Evolutionary conservation across 1,284 basidiomycete genomes (phyloP).

Genomic region (Termitomyces sp.): DNA sequence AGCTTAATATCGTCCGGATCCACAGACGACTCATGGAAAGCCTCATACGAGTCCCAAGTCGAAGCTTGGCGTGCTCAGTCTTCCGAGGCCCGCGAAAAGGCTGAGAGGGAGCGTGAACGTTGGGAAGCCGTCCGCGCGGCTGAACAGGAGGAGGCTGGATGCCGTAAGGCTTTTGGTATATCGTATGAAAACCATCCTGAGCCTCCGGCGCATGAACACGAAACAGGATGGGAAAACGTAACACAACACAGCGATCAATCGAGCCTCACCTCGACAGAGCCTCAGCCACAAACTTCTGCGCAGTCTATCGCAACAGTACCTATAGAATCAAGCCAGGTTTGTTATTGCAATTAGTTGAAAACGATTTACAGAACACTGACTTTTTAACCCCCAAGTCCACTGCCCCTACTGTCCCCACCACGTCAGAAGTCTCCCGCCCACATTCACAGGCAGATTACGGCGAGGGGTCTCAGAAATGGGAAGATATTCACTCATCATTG

Average conservation of each 20-base stretch:
- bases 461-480: constrained; percentile 64
- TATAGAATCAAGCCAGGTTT: constrained; percentile 35
- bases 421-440: constrained; percentile 17
- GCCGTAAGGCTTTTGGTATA: constrained; percentile 24
- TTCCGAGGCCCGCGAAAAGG: constrained; percentile 69
- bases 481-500: constrained; percentile 57
- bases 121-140: constrained; percentile 58
- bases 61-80: constrained; percentile 71
- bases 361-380: neutral
- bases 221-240: constrained; percentile 52
- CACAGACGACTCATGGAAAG: constrained; percentile 32
- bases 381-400: neutral
- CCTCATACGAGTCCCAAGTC: constrained; percentile 66
- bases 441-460: constrained; percentile 31
- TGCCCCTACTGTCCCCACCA: constrained; percentile 6
- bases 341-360: neutral
- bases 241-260: constrained; percentile 30
- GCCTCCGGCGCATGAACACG: constrained; percentile 24
- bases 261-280: constrained; percentile 4
- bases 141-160: constrained; percentile 38
- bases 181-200: constrained; percentile 7
- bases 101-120: constrained; percentile 64
- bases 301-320: constrained; percentile 43
- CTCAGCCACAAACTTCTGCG: constrained; percentile 27
- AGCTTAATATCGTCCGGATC: constrained; percentile 18